A percentile compares a stretch with the other conserved stretches of the same genome.
These are phyloP conservation scores for Cladosporium sp. DNA, from an alignment of 2,329 filamentous ascomycete species.

Conservation along the genomic window DNA sequence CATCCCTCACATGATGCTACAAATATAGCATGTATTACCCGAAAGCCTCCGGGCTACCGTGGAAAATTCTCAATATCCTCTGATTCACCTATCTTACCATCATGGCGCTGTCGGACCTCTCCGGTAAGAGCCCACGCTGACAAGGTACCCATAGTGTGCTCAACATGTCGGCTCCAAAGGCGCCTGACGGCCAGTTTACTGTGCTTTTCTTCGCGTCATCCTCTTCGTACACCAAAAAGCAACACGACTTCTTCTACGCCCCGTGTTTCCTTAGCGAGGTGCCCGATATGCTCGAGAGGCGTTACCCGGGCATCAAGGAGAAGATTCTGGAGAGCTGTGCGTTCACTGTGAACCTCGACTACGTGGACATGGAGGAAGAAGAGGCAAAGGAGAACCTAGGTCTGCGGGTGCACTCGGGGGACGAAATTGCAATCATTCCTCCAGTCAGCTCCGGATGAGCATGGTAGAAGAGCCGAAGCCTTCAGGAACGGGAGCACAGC, in stretches of 20 bases:
- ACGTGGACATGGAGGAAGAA: constrained; percentile 67
- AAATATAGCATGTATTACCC: constrained; percentile 21
- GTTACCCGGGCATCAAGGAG: constrained; percentile 67
- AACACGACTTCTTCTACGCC: constrained; percentile 65
- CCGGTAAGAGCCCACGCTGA: background rate
- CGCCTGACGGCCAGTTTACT: constrained; percentile 68
- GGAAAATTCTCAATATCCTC: constrained; percentile 11
- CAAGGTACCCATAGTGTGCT: background rate
- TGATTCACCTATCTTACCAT: background rate
- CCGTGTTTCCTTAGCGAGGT: constrained; percentile 64
- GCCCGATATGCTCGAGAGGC: constrained; percentile 66
- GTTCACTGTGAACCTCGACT: constrained; percentile 77
- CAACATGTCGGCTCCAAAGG: constrained; percentile 7
- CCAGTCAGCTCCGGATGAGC: constrained; percentile 79
- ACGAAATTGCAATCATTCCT: constrained; percentile 85
- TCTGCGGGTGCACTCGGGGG: constrained; percentile 65
- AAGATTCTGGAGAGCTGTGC: constrained; percentile 72
- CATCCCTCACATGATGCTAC: constrained; percentile 2
- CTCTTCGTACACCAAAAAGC: constrained; percentile 67
- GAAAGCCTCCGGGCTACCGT: constrained; percentile 16
- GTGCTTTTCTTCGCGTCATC: constrained; percentile 82
- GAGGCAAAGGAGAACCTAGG: constrained; percentile 43
- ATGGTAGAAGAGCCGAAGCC: background rate
- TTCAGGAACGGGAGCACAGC: background rate
- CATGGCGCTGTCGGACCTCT: background rate